Percentiles rank a stretch among this genome's conserved stretches.
Evolutionary conservation across 768 basidiomycete genomes (phyloP).

Genomic region (Vararia minispora): DNA sequence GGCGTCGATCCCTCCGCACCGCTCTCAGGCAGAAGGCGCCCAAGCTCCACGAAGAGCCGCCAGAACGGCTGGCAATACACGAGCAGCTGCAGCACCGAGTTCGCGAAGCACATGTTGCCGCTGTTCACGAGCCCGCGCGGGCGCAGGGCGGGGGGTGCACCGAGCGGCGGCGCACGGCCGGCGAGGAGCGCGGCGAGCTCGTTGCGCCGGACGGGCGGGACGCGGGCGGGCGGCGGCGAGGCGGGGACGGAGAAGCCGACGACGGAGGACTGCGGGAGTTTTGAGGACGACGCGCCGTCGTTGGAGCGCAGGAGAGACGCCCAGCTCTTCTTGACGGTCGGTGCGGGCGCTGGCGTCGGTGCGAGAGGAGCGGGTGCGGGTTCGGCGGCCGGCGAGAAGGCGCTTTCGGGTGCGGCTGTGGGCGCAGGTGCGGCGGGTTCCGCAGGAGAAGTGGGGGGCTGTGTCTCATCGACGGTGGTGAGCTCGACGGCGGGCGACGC

Average conservation of each 20-base stretch:
- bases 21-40: conserved; percentile 31
- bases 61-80: conserved; percentile 86
- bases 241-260: conserved; percentile 69
- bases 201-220: conserved; percentile 21
- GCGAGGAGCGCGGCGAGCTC: conserved; percentile 48
- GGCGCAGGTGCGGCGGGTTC: background rate
- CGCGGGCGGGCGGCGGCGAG: conserved; percentile 22
- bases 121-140: conserved; percentile 85
- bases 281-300: conserved; percentile 28
- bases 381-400: conserved; percentile 17
- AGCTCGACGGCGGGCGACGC: too few relatives aligned
- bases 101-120: conserved; percentile 98
- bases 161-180: conserved; percentile 21
- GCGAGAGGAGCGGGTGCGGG: conserved; percentile 10
- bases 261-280: conserved; percentile 58
- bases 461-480: too few relatives aligned
- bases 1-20: conserved; percentile 27
- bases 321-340: conserved; percentile 55
- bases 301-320: conserved; percentile 54
- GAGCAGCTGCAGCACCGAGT: conserved; percentile 84
- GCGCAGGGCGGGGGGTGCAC: conserved; percentile 26
- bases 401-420: conserved; percentile 6
- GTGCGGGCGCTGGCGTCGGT: conserved; percentile 12
- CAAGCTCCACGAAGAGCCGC: conserved; percentile 63
- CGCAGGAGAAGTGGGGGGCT: conserved; percentile 4